phyloP scores from a whole-genome alignment of 352 stramenopile species.

The Peronospora farinosa region DNA sequence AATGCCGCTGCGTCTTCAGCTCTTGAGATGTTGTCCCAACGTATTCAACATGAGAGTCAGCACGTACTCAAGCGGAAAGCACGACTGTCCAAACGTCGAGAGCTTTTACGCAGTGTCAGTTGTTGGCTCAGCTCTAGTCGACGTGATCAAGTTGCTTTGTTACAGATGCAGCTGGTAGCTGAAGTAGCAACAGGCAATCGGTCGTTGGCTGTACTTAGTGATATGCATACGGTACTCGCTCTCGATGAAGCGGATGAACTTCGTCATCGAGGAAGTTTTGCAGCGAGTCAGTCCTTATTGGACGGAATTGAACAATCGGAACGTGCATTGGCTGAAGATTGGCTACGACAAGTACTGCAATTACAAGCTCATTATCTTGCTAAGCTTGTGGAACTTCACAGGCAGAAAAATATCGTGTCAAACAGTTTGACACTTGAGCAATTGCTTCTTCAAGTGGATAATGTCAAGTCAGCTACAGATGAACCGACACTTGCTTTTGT shows the following conservation, averaged over 20 bases:
- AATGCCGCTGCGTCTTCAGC: constrained; percentile 22
- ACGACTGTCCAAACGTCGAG: constrained; percentile 34
- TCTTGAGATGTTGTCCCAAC: constrained; percentile 37
- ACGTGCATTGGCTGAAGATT: constrained; percentile 57
- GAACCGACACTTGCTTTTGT: constrained; percentile 40
- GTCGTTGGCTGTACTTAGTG: constrained; percentile 47
- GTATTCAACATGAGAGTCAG: constrained; percentile 50
- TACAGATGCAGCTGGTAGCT: constrained; percentile 70
- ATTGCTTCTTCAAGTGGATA: constrained; percentile 36
- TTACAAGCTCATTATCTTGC: constrained; percentile 54
- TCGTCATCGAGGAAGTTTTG: constrained; percentile 24
- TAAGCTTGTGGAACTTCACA: constrained; percentile 42
- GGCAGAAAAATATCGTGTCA: constrained; percentile 32
- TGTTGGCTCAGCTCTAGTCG: constrained; percentile 40
- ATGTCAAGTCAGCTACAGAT: constrained; percentile 24
- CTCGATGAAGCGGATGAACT: constrained; percentile 29
- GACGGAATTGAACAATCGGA: constrained; percentile 45
- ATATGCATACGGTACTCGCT: constrained; percentile 48
- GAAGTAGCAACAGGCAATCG: constrained; percentile 54
- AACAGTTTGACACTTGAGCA: constrained; percentile 30
- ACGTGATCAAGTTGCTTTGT: constrained; percentile 49
- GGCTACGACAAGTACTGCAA: constrained; percentile 39
- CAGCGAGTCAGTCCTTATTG: constrained; percentile 40
- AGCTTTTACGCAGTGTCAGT: constrained; percentile 46
- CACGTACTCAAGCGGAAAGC: constrained; percentile 37